These are phyloP conservation scores for Colletotrichum spaethianum DNA, from an alignment of 2,329 filamentous ascomycete species.

Conservation along the genomic window DNA sequence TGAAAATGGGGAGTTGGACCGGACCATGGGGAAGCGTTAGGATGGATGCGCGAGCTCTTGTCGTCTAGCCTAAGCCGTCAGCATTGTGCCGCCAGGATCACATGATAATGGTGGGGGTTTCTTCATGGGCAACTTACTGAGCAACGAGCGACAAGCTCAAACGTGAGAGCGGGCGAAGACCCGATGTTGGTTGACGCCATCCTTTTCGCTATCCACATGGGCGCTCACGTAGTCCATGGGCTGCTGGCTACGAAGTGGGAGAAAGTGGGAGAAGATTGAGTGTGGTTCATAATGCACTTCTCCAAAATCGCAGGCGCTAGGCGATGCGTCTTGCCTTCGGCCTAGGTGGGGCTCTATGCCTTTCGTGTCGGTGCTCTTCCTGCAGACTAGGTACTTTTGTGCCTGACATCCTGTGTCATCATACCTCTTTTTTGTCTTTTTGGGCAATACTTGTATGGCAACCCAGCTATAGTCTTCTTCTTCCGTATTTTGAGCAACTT, in stretches of 20 bases:
- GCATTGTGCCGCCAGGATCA: constrained; percentile 15
- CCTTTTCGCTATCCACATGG: constrained; percentile 49
- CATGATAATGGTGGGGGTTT: constrained; percentile 1
- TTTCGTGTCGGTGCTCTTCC: not conserved
- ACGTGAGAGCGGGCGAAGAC: constrained; percentile 78
- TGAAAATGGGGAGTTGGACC: constrained; percentile 93
- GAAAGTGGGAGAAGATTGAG: not conserved
- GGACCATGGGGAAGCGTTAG: constrained; percentile 92
- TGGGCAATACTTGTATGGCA: not conserved
- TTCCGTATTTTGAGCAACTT: no score
- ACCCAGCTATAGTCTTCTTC: no score
- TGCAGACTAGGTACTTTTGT: not conserved
- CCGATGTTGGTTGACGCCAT: constrained; percentile 66
- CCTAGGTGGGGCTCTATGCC: constrained; percentile 5
- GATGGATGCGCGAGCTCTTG: constrained; percentile 90
- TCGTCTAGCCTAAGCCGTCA: constrained; percentile 73
- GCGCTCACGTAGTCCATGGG: constrained; percentile 23
- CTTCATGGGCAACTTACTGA: constrained; percentile 72
- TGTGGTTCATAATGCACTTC: constrained; percentile 5
- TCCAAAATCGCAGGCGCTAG: constrained; percentile 33
- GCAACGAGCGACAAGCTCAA: constrained; percentile 83
- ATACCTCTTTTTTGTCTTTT: not conserved
- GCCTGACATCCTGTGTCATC: not conserved
- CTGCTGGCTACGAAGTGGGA: constrained; percentile 5
- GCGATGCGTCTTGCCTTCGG: constrained; percentile 18